Conservation (phyloP, 2,329 filamentous ascomycete genomes). For the Coniochaeta sp. region DNA sequence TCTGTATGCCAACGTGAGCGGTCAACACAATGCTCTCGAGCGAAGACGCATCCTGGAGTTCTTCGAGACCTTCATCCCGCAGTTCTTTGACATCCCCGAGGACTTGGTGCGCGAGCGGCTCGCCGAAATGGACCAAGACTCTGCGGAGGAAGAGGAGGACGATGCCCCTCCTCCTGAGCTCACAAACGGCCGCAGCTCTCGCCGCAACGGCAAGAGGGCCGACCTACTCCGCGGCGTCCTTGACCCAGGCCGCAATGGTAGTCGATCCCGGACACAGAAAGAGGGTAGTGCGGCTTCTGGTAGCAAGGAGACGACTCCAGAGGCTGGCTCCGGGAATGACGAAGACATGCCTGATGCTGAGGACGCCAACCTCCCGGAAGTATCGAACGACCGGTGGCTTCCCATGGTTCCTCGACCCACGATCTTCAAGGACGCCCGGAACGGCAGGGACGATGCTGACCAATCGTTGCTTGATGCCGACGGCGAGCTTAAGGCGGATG, state of each 20-base stretch:
- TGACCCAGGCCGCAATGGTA: slow-evolving; percentile 67
- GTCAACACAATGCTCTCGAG: slow-evolving; percentile 64
- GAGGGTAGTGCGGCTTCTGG: slow-evolving; percentile 71
- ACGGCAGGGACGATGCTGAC: slow-evolving; percentile 29
- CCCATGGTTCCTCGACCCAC: slow-evolving; percentile 51
- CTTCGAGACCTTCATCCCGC: slow-evolving; percentile 67
- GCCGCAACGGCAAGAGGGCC: slow-evolving; percentile 69
- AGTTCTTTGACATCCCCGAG: slow-evolving; percentile 69
- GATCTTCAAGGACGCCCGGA: slow-evolving; percentile 30
- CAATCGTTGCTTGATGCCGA: slow-evolving; percentile 51
- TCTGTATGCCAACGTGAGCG: slow-evolving; percentile 59
- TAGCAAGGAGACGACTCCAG: slow-evolving; percentile 86
- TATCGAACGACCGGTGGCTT: slow-evolving; percentile 58
- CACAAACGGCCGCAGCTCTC: slow-evolving; percentile 56
- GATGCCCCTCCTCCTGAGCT: slow-evolving; percentile 65
- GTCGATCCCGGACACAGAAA: slow-evolving; percentile 63
- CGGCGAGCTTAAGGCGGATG: slow-evolving; percentile 65
- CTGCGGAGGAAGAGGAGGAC: slow-evolving; percentile 71
- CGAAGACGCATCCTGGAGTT: slow-evolving; percentile 69
- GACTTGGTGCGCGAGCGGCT: slow-evolving; percentile 62
- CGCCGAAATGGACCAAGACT: slow-evolving; percentile 61
- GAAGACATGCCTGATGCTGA: slow-evolving; percentile 65
- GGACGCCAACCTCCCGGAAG: slow-evolving; percentile 52
- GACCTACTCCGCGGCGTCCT: slow-evolving; percentile 81
- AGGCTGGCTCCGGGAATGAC: slow-evolving; percentile 68